Evolutionary conservation across 2,329 filamentous ascomycete genomes (phyloP).

Genomic region (Aureobasidium sp.): DNA sequence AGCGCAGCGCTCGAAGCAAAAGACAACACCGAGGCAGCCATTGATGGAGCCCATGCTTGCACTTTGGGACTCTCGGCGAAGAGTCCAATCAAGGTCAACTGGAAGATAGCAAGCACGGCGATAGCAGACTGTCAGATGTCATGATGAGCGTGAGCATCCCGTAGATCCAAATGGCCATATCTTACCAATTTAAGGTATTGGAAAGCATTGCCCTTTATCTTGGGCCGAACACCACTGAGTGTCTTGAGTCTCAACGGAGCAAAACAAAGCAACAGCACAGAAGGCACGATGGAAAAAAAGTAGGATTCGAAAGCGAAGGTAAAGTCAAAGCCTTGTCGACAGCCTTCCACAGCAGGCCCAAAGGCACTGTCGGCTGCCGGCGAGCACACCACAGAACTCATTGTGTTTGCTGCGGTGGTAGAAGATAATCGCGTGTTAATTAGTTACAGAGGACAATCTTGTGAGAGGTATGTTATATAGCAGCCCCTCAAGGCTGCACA

Average conservation of each 20-base stretch:
- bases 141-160: neutral
- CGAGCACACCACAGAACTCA: constrained; percentile 7
- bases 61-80: neutral
- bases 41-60: constrained; percentile 3
- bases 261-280: constrained; percentile 27
- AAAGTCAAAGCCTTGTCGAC: constrained; percentile 33
- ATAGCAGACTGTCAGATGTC: neutral
- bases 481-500: too few relatives aligned
- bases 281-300: constrained; percentile 29
- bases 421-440: too few relatives aligned
- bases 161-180: neutral
- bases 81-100: constrained; percentile 13
- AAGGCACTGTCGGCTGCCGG: constrained; percentile 12
- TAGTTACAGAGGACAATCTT: too few relatives aligned
- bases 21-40: neutral
- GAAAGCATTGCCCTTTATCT: constrained; percentile 15
- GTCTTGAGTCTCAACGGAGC: constrained; percentile 27
- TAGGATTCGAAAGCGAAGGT: constrained; percentile 33
- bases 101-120: neutral
- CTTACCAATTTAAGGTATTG: constrained; percentile 16
- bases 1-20: constrained; percentile 4
- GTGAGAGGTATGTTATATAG: too few relatives aligned
- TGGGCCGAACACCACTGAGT: constrained; percentile 25
- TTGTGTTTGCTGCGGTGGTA: too few relatives aligned
- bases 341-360: constrained; percentile 15